Base-by-base conservation (phyloP, 2,329 filamentous ascomycete species). In the Fusarium buharicum region DNA sequence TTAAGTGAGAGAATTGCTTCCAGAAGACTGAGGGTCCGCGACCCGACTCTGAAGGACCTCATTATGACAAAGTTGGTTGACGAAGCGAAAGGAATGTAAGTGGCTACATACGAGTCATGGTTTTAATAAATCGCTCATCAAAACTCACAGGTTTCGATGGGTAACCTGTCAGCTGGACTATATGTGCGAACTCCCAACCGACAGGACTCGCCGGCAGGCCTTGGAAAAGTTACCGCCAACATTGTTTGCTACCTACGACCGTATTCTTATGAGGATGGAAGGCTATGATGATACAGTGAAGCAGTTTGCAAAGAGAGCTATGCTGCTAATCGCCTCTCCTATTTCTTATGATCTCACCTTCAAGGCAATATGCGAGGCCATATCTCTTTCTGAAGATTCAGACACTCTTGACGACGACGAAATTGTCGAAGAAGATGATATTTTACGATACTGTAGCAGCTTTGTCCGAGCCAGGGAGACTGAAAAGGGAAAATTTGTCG, bases 151-250 rank as follows among this genome's bases (percentile, higher is more conserved):
- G 59, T 62, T 62, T 22, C 55, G 55, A 1, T 62, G 55, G 59
- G 59, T 50, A 13, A n/a, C 27, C 4, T 62, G 59, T 11, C 59
- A 62, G 8, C n/a, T 62, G 0, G 55, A 62, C 7, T 13, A 50
- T 2, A 20, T 62, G 11, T 62, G 59, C 31, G n/a, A 50, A 1
- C 36, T 55, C 9, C 44, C 17, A 1, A 36, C 17, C 1, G 51
- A 62, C n/a, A 4, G 36, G 18, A 50, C 4, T 6, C 59, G 59
- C 0, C 40, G 30, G 8, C 31, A 40, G 1, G 59, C 55, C 0
- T 14, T 62, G 12, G 31, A 53, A 1, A 46, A 33, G 8, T 27
- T 62, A 3, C 59, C 59, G 0, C 51, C 55, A 1, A 47, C 50
- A 0, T 37, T 62, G 2, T 33, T 27, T 14, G 39, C n/a, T 1